These are phyloP conservation scores for Trametes sanguinea DNA, from an alignment of 768 basidiomycete genomes.

Conservation along the genomic window DNA sequence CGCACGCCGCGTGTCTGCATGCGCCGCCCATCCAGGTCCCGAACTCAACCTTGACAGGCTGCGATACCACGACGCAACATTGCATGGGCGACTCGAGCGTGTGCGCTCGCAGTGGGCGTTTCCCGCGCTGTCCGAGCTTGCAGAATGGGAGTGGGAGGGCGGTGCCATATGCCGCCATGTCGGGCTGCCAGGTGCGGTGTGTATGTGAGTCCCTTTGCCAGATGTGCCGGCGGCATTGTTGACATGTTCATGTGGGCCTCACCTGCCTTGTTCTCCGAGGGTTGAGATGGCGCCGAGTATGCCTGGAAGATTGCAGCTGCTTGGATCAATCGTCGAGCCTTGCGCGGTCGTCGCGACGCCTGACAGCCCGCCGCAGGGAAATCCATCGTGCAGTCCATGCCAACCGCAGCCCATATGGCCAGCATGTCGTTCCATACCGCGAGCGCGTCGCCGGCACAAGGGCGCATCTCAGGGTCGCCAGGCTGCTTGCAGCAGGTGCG, in stretches of 20 bases:
- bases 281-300: no score
- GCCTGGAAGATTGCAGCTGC: no score
- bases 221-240: neutral
- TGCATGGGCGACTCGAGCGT: neutral
- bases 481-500: neutral
- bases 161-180: no score
- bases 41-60: neutral
- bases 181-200: no score
- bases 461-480: slow-evolving; percentile 15
- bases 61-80: neutral
- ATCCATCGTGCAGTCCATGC: neutral
- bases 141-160: neutral
- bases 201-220: neutral
- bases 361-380: neutral
- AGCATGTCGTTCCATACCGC: neutral
- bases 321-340: neutral
- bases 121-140: neutral
- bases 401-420: neutral
- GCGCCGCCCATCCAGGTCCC: neutral
- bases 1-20: neutral
- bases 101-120: neutral
- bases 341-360: neutral
- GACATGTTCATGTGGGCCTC: neutral
- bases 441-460: neutral
- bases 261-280: neutral